A percentile compares a stretch with the other conserved stretches of the same genome.
Evolutionary conservation across 148 eudicot species (phyloP).

Genomic region (Rhododendron griersonianum): DNA sequence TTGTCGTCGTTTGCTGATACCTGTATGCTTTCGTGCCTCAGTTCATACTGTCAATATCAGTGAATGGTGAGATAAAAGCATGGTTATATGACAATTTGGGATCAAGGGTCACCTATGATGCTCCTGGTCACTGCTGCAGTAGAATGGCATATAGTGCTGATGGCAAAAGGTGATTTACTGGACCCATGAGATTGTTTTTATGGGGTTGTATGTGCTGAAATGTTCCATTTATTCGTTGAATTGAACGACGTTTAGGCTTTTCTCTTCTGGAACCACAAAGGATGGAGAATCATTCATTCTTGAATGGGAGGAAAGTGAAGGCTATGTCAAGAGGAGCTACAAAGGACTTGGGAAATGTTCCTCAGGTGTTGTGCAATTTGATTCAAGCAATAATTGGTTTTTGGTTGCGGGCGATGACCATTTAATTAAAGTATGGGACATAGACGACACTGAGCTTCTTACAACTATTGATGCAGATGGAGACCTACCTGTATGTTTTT

Average conservation of each 20-base stretch:
- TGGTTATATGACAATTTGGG: constrained; percentile 50
- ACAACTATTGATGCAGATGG: constrained; percentile 47
- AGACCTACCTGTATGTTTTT: constrained; percentile 40
- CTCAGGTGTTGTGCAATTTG: constrained; percentile 39
- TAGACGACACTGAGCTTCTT: constrained; percentile 32
- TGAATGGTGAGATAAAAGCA: constrained; percentile 52
- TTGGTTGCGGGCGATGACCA: constrained; percentile 50
- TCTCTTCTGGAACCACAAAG: constrained; percentile 50
- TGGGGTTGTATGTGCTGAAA: not conserved
- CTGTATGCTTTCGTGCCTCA: constrained; percentile 6
- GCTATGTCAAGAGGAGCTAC: constrained; percentile 39
- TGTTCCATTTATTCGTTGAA: not conserved
- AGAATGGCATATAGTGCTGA: constrained; percentile 52
- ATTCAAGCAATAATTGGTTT: constrained; percentile 35
- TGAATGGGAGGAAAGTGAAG: constrained; percentile 57
- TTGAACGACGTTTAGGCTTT: constrained; percentile 25
- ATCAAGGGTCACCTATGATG: constrained; percentile 38
- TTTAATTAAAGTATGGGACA: constrained; percentile 45
- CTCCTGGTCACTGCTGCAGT: constrained; percentile 44
- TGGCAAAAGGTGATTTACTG: constrained; percentile 36
- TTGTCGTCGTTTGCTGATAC: not conserved
- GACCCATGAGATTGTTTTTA: not conserved
- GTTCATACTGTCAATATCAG: constrained; percentile 45
- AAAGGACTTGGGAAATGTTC: constrained; percentile 33
- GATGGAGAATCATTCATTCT: constrained; percentile 44